phyloP scores from a whole-genome alignment of 2,329 filamentous ascomycete species.

The Fusarium foetens region DNA sequence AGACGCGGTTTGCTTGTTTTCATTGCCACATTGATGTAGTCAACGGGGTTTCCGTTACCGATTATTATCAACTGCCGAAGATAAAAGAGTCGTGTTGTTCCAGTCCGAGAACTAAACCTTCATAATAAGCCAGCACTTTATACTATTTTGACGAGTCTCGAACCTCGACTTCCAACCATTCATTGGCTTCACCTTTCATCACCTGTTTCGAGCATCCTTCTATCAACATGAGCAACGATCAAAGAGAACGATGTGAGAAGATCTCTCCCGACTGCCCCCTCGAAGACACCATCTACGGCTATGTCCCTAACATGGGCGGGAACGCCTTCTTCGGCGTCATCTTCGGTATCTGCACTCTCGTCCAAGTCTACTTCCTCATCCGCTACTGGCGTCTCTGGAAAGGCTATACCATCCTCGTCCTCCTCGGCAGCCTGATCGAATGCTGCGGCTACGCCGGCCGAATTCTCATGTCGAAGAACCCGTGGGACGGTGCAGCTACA shows the following conservation, averaged over 20 bases:
- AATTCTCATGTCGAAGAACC: not conserved
- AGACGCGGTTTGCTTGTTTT: not conserved
- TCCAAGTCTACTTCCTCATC: not conserved
- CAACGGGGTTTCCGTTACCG: not conserved
- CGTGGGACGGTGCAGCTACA: not conserved
- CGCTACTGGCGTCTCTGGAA: not conserved
- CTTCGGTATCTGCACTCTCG: not conserved
- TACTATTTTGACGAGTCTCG: accelerated
- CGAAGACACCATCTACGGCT: not conserved
- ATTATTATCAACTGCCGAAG: not conserved
- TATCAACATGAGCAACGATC: not conserved
- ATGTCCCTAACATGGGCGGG: not conserved
- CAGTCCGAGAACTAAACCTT: not conserved
- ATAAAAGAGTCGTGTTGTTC: not conserved
- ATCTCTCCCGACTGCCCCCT: not conserved
- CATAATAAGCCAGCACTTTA: not conserved
- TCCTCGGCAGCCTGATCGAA: not conserved
- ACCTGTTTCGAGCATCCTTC: accelerated
- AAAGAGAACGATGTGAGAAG: not conserved
- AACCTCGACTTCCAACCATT: not conserved
- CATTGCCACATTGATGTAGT: not conserved
- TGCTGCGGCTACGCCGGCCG: not conserved
- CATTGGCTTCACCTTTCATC: accelerated
- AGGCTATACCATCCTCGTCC: not conserved
- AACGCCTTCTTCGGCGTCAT: not conserved